Conservation (phyloP, 176 grass and related monocot species). For the Oryza punctata region DNA sequence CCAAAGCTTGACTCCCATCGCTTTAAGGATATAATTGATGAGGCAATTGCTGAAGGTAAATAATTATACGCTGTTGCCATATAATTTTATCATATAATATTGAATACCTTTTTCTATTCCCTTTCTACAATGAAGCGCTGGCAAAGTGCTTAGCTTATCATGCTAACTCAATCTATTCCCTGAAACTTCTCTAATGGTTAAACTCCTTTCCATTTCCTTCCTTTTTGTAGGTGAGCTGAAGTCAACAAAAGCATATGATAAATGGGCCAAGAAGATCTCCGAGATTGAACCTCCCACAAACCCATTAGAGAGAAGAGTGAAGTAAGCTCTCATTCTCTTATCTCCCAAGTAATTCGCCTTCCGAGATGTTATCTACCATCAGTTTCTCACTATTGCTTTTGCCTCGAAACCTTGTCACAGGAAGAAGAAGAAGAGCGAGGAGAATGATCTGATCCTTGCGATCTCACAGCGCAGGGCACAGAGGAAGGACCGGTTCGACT, state of each 20-base stretch:
- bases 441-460: constrained; percentile 58
- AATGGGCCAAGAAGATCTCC: constrained; percentile 86
- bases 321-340: constrained; percentile 43
- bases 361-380: too few species aligned
- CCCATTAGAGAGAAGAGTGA: constrained; percentile 73
- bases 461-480: constrained; percentile 64
- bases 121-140: background rate
- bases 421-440: constrained; percentile 66
- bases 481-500: constrained; percentile 71
- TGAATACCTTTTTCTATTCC: background rate
- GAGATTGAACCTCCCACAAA: constrained; percentile 83
- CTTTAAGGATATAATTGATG: constrained; percentile 95
- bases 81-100: background rate
- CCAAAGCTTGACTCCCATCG: constrained; percentile 92
- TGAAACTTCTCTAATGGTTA: background rate
- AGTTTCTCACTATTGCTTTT: background rate
- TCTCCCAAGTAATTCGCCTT: background rate
- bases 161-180: background rate
- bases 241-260: constrained; percentile 70
- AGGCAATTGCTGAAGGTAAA: constrained; percentile 89
- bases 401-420: constrained; percentile 12
- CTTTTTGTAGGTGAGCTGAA: constrained; percentile 66
- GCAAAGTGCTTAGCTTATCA: constrained; percentile 1
- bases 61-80: background rate
- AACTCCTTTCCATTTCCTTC: background rate